Evolutionary conservation across 495 filamentous ascomycete species (phyloP).

Genomic region (Halenospora varia): DNA sequence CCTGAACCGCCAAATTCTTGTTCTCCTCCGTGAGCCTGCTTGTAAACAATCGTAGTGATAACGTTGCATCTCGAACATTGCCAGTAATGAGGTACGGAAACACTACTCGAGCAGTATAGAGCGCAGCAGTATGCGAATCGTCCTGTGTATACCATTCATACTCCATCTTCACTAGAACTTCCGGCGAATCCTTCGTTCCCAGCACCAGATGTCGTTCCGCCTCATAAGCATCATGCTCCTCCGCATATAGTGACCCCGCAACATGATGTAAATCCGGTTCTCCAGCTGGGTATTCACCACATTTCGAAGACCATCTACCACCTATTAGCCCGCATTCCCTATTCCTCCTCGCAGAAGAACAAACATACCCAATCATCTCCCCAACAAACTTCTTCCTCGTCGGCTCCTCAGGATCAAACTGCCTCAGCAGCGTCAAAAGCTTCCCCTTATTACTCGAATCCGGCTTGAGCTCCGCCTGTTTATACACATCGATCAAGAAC

Average conservation of each 20-base stretch:
- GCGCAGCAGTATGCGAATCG: conserved; percentile 82
- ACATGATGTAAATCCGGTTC: conserved; percentile 97
- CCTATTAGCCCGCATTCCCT: conserved; percentile 13
- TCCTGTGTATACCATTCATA: conserved; percentile 92
- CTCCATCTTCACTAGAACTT: conserved; percentile 73
- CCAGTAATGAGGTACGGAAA: conserved; percentile 88
- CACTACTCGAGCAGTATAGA: conserved; percentile 84
- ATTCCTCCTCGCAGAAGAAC: neutral
- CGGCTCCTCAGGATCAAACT: conserved; percentile 80
- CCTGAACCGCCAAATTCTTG: conserved; percentile 65
- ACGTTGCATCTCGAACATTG: conserved; percentile 84
- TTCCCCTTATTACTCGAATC: conserved; percentile 59
- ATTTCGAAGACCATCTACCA: conserved; percentile 74
- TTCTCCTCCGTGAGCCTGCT: conserved; percentile 66
- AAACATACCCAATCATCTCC: conserved; percentile 71
- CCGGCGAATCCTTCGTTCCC: conserved; percentile 84
- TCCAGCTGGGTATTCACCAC: conserved; percentile 83
- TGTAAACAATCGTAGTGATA: conserved; percentile 75
- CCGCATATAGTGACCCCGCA: conserved; percentile 79
- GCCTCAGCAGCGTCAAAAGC: conserved; percentile 59
- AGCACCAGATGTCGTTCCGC: conserved; percentile 87
- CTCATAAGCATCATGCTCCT: conserved; percentile 87
- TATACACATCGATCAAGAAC: conserved; percentile 82
- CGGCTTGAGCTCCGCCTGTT: conserved; percentile 72
- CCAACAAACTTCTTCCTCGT: conserved; percentile 86